Conservation (phyloP, 2,329 filamentous ascomycete genomes). For the Rugonectria rugulosa region DNA sequence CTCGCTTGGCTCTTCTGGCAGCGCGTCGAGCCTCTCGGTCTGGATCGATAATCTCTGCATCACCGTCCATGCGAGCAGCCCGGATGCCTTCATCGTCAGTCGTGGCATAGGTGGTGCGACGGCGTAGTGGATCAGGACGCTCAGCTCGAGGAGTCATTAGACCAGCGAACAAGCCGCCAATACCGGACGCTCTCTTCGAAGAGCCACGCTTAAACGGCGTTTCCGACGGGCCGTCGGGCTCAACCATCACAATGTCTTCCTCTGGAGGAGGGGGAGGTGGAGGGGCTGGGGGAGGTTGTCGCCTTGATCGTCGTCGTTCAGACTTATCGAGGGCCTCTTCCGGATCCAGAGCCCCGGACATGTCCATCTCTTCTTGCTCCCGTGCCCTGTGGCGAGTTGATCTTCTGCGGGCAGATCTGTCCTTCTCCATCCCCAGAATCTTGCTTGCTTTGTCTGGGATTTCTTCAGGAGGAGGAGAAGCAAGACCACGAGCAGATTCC, state of each 20-base stretch:
- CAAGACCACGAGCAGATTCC: slow-evolving; percentile 69
- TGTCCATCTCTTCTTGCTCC: slow-evolving; percentile 54
- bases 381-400: slow-evolving; percentile 50
- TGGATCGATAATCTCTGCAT: slow-evolving; percentile 57
- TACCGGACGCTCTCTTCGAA: slow-evolving; percentile 58
- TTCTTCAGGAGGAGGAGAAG: slow-evolving; percentile 77
- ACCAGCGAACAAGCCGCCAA: slow-evolving; percentile 69
- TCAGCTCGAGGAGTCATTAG: slow-evolving; percentile 58
- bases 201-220: slow-evolving; percentile 44
- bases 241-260: slow-evolving; percentile 51
- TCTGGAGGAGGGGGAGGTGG: slow-evolving; percentile 39
- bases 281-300: no score
- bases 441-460: slow-evolving; percentile 78
- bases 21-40: slow-evolving; percentile 69
- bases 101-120: slow-evolving; percentile 57
- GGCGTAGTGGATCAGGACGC: slow-evolving; percentile 47
- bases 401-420: slow-evolving; percentile 50
- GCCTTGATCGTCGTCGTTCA: slow-evolving; percentile 45
- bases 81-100: slow-evolving; percentile 58
- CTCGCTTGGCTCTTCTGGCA: slow-evolving; percentile 66
- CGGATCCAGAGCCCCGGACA: slow-evolving; percentile 52
- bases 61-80: slow-evolving; percentile 59
- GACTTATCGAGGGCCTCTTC: slow-evolving; percentile 44
- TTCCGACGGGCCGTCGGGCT: slow-evolving; percentile 43
- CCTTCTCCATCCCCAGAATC: slow-evolving; percentile 67